phyloP scores from a whole-genome alignment of 2,329 filamentous ascomycete genomes.

The Truncatella angustata region DNA sequence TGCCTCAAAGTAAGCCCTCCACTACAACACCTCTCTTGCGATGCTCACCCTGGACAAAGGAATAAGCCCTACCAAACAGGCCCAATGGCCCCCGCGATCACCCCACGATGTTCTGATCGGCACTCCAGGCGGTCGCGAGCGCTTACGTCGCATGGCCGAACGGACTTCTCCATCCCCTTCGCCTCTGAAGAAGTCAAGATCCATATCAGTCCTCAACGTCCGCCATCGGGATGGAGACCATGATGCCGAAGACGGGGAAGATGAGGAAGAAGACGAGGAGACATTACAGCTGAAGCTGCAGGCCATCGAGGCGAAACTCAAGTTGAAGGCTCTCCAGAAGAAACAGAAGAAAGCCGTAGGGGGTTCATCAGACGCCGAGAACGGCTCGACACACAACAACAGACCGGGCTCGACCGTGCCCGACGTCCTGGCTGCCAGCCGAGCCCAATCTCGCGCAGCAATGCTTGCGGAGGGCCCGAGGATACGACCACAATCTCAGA shows the following conservation, averaged over 20 bases:
- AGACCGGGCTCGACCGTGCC: constrained; percentile 14
- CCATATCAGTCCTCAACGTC: constrained; percentile 24
- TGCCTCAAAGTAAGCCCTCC: constrained; percentile 11
- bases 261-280: constrained; percentile 83
- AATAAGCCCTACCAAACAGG: constrained; percentile 37
- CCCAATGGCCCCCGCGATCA: constrained; percentile 66
- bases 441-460: constrained; percentile 19
- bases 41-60: constrained; percentile 12
- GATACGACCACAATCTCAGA: constrained; percentile 28
- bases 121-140: constrained; percentile 77
- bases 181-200: constrained; percentile 52
- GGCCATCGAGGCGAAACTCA: constrained; percentile 84
- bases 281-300: constrained; percentile 81
- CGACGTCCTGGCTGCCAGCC: constrained; percentile 16
- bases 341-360: constrained; percentile 6
- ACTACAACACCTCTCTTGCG: background rate
- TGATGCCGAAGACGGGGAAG: constrained; percentile 39
- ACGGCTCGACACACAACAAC: background rate
- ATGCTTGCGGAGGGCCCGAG: constrained; percentile 13
- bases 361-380: constrained; percentile 2
- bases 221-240: constrained; percentile 31
- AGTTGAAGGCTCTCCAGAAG: constrained; percentile 79
- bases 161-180: constrained; percentile 68
- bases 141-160: constrained; percentile 66
- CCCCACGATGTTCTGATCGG: constrained; percentile 62